A percentile compares a stretch with the other conserved stretches of the same genome.
These are phyloP conservation scores for Cadophora luteo-olivacea DNA, from an alignment of 2,329 filamentous ascomycete genomes.

Conservation along the genomic window DNA sequence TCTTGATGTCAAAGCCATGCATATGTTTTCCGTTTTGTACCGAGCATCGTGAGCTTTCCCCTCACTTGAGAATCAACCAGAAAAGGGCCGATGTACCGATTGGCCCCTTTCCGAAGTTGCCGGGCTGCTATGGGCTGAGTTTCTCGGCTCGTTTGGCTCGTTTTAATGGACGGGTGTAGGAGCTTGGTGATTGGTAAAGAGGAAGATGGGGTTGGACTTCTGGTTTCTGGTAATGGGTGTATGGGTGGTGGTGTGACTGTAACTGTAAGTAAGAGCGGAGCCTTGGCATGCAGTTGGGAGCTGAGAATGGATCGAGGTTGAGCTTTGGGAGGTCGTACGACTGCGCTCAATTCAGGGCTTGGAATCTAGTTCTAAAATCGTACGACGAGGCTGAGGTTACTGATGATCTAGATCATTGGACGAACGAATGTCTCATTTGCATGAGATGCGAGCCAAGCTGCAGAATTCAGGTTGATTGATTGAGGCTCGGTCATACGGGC, in stretches of 20 bases:
- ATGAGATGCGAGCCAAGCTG: too few species aligned
- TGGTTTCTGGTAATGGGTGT: too few species aligned
- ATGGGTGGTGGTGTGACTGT: background rate
- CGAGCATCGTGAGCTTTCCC: background rate
- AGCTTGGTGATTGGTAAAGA: background rate
- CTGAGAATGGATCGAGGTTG: background rate
- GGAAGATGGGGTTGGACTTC: background rate
- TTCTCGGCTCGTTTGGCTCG: background rate
- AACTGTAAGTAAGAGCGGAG: background rate
- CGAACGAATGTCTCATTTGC: too few species aligned
- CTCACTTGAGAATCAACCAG: background rate
- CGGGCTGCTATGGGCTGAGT: background rate
- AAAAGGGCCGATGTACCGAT: background rate
- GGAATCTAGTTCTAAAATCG: background rate
- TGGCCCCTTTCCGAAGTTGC: background rate
- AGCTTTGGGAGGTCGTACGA: background rate
- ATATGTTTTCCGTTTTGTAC: background rate
- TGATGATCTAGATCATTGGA: background rate
- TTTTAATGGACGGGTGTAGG: background rate
- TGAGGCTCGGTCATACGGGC: too few species aligned
- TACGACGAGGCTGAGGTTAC: background rate
- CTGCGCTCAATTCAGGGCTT: background rate
- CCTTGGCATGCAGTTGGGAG: background rate
- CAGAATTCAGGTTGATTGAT: too few species aligned
- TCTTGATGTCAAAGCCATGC: background rate